Evolutionary conservation across 306 rosid species (phyloP).

Genomic region (Purshia tridentata): DNA sequence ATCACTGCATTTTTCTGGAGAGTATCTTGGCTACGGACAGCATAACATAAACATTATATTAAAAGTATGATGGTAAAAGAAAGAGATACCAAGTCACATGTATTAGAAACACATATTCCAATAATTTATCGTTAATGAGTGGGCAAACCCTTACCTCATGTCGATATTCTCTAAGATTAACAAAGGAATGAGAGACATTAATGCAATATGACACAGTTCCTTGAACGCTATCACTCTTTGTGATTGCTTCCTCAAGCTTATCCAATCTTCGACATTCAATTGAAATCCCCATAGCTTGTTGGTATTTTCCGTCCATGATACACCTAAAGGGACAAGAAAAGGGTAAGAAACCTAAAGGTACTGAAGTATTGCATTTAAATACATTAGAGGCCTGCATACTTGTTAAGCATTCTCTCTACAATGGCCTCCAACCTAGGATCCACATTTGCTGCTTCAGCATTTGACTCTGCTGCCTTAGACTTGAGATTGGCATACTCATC

Average conservation of each 20-base stretch:
- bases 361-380: slow-evolving; percentile 7
- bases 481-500: slow-evolving; percentile 92
- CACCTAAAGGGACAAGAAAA: slow-evolving; percentile 52
- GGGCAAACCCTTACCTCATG: slow-evolving; percentile 61
- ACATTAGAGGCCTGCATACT: slow-evolving; percentile 49
- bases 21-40: neutral
- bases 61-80: neutral
- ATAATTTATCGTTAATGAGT: neutral
- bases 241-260: slow-evolving; percentile 97
- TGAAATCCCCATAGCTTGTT: slow-evolving; percentile 98
- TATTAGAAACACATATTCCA: neutral
- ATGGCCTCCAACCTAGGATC: slow-evolving; percentile 94
- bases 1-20: neutral
- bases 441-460: slow-evolving; percentile 49
- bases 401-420: slow-evolving; percentile 94
- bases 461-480: slow-evolving; percentile 79
- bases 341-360: slow-evolving; percentile 16
- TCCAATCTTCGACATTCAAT: slow-evolving; percentile 97
- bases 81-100: neutral
- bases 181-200: slow-evolving; percentile 81
- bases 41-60: neutral
- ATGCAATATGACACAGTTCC: slow-evolving; percentile 95
- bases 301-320: slow-evolving; percentile 86
- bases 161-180: slow-evolving; percentile 89
- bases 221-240: slow-evolving; percentile 85